Conservation (phyloP, 352 stramenopile genomes). For the Plasmopara viticola region DNA sequence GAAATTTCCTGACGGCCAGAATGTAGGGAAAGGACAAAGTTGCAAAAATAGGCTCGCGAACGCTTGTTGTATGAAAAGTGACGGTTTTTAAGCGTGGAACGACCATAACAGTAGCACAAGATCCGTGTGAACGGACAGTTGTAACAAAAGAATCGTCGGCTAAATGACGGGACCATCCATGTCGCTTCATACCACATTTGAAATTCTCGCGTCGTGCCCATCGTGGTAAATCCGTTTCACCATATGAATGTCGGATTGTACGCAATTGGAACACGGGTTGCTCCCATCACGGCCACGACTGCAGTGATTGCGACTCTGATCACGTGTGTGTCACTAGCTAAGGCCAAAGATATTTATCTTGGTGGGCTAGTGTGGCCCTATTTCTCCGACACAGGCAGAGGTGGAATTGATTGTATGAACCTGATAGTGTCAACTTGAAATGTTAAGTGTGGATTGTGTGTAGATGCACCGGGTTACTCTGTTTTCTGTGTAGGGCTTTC, state of each 20-base stretch:
- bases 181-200: too few species aligned
- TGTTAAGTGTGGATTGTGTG: too few species aligned
- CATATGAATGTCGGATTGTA: constrained; percentile 6
- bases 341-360: constrained; percentile 9
- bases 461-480: too few species aligned
- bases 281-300: constrained; percentile 29
- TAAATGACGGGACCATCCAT: too few species aligned
- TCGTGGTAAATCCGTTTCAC: background rate
- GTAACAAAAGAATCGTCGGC: too few species aligned
- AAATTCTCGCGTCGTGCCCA: too few species aligned
- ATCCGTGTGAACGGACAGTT: too few species aligned
- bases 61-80: too few species aligned
- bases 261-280: constrained; percentile 12
- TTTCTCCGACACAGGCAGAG: constrained; percentile 45
- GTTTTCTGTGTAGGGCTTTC: constrained; percentile 23
- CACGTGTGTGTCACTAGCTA: background rate
- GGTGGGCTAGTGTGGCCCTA: constrained; percentile 47
- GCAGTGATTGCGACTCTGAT: constrained; percentile 32
- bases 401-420: constrained; percentile 6
- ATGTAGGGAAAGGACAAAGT: too few species aligned
- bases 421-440: constrained; percentile 4
- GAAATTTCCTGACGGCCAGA: too few species aligned
- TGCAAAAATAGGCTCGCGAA: constrained; percentile 2
- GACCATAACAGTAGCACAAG: too few species aligned
- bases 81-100: too few species aligned